Conservation (phyloP, 306 rosid genomes). For the Elaeagnus macrophylla region DNA sequence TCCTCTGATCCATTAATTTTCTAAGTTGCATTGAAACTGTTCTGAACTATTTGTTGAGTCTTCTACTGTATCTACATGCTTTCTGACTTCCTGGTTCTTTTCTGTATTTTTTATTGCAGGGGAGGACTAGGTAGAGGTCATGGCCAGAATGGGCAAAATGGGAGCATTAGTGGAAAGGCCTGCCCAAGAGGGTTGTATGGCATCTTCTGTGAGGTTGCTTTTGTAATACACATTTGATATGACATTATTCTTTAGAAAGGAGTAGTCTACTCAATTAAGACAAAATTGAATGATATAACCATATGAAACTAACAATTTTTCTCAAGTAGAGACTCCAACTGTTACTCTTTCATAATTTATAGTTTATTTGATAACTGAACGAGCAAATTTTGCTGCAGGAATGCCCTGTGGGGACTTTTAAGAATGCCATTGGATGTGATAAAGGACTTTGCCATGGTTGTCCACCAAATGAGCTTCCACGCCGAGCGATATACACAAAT, state of each 20-base stretch:
- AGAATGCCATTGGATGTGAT: constrained; percentile 77
- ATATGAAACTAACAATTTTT: too few relatives aligned
- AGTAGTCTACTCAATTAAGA: too few relatives aligned
- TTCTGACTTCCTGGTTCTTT: too few relatives aligned
- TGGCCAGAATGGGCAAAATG: constrained; percentile 76
- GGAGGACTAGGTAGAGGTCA: constrained; percentile 84
- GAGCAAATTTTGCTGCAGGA: constrained; percentile 47
- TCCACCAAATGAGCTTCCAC: constrained; percentile 58
- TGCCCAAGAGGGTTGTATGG: constrained; percentile 91
- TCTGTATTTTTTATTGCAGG: constrained; percentile 34
- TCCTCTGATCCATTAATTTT: too few relatives aligned
- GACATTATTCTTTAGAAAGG: constrained; percentile 7
- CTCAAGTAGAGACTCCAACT: too few relatives aligned
- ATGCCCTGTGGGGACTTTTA: constrained; percentile 88
- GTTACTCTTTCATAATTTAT: neutral
- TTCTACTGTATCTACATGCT: too few relatives aligned
- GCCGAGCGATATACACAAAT: constrained; percentile 52
- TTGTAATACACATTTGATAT: constrained; percentile 3
- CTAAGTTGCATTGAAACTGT: too few relatives aligned
- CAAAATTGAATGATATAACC: too few relatives aligned
- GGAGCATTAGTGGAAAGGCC: constrained; percentile 66
- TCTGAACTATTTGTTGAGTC: too few relatives aligned
- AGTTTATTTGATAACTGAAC: constrained; percentile 1
- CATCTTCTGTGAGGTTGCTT: constrained; percentile 76
- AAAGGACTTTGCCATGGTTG: constrained; percentile 60